Conservation (phyloP, 306 rosid genomes). For the Citrullus colocynthis region DNA sequence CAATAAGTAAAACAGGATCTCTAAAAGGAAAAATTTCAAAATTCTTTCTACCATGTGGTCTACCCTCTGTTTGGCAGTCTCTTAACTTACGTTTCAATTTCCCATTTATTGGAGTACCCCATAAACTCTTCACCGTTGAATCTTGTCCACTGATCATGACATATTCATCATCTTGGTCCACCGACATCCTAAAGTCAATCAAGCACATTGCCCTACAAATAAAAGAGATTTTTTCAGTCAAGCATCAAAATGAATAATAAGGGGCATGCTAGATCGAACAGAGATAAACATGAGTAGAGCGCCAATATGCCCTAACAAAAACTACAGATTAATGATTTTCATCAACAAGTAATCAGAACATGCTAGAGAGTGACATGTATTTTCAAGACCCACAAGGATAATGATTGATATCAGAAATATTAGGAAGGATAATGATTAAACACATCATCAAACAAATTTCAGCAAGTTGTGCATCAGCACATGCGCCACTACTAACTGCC, state of each 20-base stretch:
- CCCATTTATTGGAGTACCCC: constrained; percentile 31
- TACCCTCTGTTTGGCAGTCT: constrained; percentile 24
- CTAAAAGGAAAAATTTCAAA: constrained; percentile 47
- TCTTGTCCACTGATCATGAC: constrained; percentile 30
- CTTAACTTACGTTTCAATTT: constrained; percentile 34
- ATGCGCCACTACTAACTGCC: no score
- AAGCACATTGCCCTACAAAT: constrained; percentile 81
- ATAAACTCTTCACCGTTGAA: constrained; percentile 26
- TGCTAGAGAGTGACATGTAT: background rate
- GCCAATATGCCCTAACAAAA: background rate
- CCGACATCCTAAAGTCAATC: constrained; percentile 74
- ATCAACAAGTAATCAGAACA: background rate
- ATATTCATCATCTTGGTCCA: constrained; percentile 58
- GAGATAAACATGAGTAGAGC: background rate
- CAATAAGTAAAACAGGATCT: constrained; percentile 59
- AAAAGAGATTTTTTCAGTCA: constrained; percentile 16
- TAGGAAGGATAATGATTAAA: background rate
- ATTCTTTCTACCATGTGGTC: constrained; percentile 34
- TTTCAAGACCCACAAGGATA: background rate
- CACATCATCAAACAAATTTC: background rate
- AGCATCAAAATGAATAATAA: background rate
- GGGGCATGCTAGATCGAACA: background rate
- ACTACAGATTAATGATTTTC: background rate
- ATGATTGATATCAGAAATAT: background rate
- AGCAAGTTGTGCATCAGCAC: background rate